Evolutionary conservation across 441 rosid species (phyloP).

Genomic region (Gossypium schwendimanii): DNA sequence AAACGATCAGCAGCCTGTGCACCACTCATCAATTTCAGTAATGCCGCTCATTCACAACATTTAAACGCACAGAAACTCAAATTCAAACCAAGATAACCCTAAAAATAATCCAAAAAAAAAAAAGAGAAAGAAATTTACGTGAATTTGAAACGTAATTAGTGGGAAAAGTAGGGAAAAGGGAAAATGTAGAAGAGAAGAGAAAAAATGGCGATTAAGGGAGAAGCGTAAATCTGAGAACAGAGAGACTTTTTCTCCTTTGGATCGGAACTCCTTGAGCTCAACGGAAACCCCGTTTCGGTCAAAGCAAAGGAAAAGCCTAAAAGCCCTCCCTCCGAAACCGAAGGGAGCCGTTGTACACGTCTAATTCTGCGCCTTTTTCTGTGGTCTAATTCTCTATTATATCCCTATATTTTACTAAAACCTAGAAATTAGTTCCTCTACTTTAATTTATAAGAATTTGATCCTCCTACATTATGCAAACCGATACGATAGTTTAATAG

Average conservation of each 20-base stretch:
- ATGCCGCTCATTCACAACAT: not conserved
- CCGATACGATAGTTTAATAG: not conserved
- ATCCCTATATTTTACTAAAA: slow-evolving; percentile 14
- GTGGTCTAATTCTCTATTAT: too few species aligned
- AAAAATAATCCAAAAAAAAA: not conserved
- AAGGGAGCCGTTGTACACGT: slow-evolving; percentile 37
- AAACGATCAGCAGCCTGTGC: slow-evolving; percentile 7
- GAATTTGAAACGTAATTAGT: slow-evolving; percentile 15
- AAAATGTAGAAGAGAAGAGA: not conserved
- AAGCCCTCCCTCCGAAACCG: slow-evolving; percentile 1
- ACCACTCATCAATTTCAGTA: not conserved
- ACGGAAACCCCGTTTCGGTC: slow-evolving; percentile 38
- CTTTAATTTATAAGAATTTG: too few species aligned
- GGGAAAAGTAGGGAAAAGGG: not conserved
- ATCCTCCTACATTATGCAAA: too few species aligned
- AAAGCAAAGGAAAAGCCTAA: slow-evolving; percentile 21
- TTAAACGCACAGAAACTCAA: not conserved
- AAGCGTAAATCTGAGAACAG: slow-evolving; percentile 8
- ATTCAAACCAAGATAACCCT: not conserved
- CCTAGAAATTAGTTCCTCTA: too few species aligned
- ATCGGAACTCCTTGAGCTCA: slow-evolving; percentile 15
- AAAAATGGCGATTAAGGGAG: not conserved
- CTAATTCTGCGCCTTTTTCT: slow-evolving; percentile 9
- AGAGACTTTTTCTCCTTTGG: not conserved
- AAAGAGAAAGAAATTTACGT: not conserved